Base-by-base conservation (phyloP, 805 yeast species). In the Myxozyma geophila region DNA sequence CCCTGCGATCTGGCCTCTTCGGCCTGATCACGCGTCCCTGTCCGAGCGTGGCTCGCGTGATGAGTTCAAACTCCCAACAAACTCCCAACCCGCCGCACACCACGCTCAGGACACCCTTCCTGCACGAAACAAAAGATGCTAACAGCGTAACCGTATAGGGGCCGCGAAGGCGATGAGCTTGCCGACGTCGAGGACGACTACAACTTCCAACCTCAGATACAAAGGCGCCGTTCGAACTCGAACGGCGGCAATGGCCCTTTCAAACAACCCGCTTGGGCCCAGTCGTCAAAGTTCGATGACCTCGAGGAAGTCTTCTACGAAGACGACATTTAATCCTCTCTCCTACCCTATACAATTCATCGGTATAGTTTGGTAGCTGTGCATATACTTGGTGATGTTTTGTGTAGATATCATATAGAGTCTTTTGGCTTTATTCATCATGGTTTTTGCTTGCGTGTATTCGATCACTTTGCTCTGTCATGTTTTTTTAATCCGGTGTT, bases 201-300 rank as follows among this genome's bases (percentile, higher is more conserved):
- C 54, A 62, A 66, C 59, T 68, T 63, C 48, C 56, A 70, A 15
- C 66, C 65, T 33, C 67, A 68, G 54, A 49, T 59, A 35, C 67
- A 59, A 35, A 71, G 70, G 39, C 70, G 72, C 37, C 67, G 72
- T 47, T 70, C 72, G 19, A 70, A 70, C 59, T 70, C 72, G 41
- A 68, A 68, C 52, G 67, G 70, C 41, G 66, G 70, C 41, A 58
- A 52, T 43, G 62, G 64, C 35, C 12, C 54, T 13, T 15, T 33
- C 57, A 58, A 53, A 40, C 67, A 67, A 13, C 67, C 68, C 17
- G 63, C 69, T 19, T 67, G 56, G 67, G 64, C 59, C 28, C 54
- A 15, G 47, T 10, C 47, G 17, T 35, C 53, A 48, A 55, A 49
- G 57, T 57, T 62, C 47, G 61, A 64, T 19, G 64, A 58, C 19